phyloP scores from a whole-genome alignment of 2,329 filamentous ascomycete genomes.

The Alternaria tenuissima region DNA sequence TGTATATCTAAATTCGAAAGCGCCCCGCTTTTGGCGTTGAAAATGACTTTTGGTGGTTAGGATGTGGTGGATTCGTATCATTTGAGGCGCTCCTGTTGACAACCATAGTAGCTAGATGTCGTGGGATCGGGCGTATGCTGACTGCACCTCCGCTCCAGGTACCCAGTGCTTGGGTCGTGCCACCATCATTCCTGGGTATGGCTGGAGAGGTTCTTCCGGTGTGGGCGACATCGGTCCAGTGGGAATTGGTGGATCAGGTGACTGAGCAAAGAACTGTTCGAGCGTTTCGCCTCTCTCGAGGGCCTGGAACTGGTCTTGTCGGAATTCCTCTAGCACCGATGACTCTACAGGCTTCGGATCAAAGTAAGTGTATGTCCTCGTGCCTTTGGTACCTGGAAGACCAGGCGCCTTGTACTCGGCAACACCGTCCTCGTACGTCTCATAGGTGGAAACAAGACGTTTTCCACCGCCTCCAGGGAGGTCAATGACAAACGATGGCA shows the following conservation, averaged over 20 bases:
- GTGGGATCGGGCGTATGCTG: background rate
- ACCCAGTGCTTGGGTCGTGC: conserved; percentile 1
- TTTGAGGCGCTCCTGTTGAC: background rate
- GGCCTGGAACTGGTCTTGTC: conserved; percentile 16
- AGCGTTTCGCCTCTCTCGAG: conserved; percentile 19
- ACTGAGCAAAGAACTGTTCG: conserved; percentile 15
- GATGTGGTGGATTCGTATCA: background rate
- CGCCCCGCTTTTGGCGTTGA: background rate
- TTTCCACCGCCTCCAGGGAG: conserved; percentile 71
- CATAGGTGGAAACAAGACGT: conserved; percentile 63
- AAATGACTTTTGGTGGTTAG: background rate
- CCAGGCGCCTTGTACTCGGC: conserved; percentile 66
- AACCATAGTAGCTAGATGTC: background rate
- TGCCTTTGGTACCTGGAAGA: conserved; percentile 53
- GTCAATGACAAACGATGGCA: conserved; percentile 69
- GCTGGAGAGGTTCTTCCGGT: background rate
- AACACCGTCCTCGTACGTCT: conserved; percentile 65
- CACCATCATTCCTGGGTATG: conserved; percentile 1
- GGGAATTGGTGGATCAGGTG: background rate
- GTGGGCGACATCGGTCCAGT: background rate
- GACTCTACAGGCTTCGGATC: conserved; percentile 55
- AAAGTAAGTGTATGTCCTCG: conserved; percentile 63
- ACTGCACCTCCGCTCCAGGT: background rate
- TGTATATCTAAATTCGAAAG: background rate
- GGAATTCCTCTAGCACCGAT: conserved; percentile 16